These are phyloP conservation scores for Neopestalotiopsis clavispora DNA, from an alignment of 2,329 filamentous ascomycete genomes.

Conservation along the genomic window DNA sequence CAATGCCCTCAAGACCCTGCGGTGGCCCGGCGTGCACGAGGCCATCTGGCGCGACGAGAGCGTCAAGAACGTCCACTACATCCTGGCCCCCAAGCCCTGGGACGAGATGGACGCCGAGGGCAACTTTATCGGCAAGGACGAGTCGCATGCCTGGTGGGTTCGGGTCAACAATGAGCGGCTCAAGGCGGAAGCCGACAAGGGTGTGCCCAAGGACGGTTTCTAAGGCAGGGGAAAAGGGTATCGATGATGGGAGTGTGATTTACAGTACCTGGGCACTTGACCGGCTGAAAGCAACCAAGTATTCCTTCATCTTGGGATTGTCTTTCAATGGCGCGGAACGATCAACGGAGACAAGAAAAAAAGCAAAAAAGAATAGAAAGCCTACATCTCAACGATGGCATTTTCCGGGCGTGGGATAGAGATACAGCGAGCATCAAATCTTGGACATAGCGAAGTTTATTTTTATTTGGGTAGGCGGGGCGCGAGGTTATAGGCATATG, in stretches of 20 bases:
- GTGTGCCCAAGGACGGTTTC: constrained; percentile 42
- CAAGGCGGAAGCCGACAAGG: constrained; percentile 42
- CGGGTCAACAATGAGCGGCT: constrained; percentile 52
- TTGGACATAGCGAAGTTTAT: neutral
- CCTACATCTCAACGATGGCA: neutral
- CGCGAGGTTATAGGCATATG: neutral
- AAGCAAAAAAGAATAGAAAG: neutral
- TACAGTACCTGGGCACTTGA: too few relatives aligned
- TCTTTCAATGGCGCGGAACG: neutral
- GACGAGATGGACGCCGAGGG: constrained; percentile 52
- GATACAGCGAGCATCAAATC: neutral
- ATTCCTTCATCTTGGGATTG: too few relatives aligned
- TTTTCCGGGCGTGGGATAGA: constrained; percentile 2
- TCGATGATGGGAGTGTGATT: too few relatives aligned
- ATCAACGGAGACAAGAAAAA: neutral
- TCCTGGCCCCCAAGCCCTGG: constrained; percentile 67
- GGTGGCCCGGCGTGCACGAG: constrained; percentile 56
- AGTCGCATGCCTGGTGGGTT: constrained; percentile 62
- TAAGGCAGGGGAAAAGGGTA: constrained; percentile 18
- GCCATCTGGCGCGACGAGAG: constrained; percentile 61
- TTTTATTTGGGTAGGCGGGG: neutral
- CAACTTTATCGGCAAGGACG: constrained; percentile 48
- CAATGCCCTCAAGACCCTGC: constrained; percentile 67
- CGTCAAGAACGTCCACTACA: constrained; percentile 67
- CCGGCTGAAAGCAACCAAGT: too few relatives aligned